Conservation (phyloP, 2,329 filamentous ascomycete genomes). For the Pseudocercospora crystallina region DNA sequence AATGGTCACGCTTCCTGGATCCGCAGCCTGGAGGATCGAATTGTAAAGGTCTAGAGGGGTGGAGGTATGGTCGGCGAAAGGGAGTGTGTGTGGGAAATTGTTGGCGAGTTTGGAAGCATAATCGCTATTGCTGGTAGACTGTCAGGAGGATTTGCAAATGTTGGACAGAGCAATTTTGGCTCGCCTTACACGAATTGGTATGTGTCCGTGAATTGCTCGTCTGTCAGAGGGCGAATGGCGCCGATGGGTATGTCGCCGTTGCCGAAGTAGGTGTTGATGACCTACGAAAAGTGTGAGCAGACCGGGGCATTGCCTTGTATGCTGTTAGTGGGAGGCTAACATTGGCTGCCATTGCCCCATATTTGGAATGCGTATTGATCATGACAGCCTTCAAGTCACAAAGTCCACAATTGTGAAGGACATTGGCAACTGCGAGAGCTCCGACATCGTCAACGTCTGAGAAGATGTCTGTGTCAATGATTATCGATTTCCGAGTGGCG, state of each 20-base stretch:
- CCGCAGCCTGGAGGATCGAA: slow-evolving; percentile 8
- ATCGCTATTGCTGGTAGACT: slow-evolving; percentile 20
- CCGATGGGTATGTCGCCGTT: slow-evolving; percentile 23
- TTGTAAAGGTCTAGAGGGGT: slow-evolving; percentile 17
- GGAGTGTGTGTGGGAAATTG: slow-evolving; percentile 11
- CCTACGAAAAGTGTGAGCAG: background rate
- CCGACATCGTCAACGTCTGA: slow-evolving; percentile 26
- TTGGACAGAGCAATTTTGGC: too few relatives aligned
- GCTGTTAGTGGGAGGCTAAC: slow-evolving; percentile 2
- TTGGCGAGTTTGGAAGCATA: slow-evolving; percentile 21
- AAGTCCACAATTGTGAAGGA: slow-evolving; percentile 22
- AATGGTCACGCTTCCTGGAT: slow-evolving; percentile 16
- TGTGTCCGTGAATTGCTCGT: slow-evolving; percentile 20
- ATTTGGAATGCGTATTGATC: slow-evolving; percentile 22
- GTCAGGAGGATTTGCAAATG: too few relatives aligned
- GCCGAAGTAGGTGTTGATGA: slow-evolving; percentile 14
- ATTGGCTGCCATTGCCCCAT: slow-evolving; percentile 21
- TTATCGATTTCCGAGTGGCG: slow-evolving; percentile 45
- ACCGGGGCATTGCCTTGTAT: background rate
- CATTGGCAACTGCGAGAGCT: slow-evolving; percentile 24
- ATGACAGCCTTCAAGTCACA: slow-evolving; percentile 20
- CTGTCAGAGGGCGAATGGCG: slow-evolving; percentile 21
- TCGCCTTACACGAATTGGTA: background rate
- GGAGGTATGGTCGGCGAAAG: slow-evolving; percentile 8
- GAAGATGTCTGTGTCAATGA: slow-evolving; percentile 31